Percentiles rank a stretch among this genome's conserved stretches.
These are phyloP conservation scores for Panus rudis DNA, from an alignment of 768 basidiomycete genomes.

Conservation along the genomic window DNA sequence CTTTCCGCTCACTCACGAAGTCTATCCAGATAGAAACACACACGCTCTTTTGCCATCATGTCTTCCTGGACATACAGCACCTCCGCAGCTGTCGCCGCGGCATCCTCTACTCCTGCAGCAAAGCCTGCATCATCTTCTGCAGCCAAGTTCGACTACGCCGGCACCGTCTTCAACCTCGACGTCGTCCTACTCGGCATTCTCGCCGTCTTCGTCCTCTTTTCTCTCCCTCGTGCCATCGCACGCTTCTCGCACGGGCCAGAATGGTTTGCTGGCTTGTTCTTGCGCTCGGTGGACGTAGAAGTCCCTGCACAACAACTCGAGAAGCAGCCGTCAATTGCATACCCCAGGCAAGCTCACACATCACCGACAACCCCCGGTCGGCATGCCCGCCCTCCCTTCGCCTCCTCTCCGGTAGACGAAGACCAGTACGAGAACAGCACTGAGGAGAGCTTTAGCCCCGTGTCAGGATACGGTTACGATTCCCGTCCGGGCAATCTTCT, in stretches of 20 bases:
- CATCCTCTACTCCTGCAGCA: neutral
- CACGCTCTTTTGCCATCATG: too few relatives aligned
- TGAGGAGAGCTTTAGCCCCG: neutral
- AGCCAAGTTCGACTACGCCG: constrained; percentile 10
- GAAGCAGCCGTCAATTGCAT: neutral
- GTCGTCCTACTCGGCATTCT: constrained; percentile 15
- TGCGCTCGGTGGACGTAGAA: constrained; percentile 8
- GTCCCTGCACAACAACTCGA: constrained; percentile 1
- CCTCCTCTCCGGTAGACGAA: neutral
- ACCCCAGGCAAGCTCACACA: neutral
- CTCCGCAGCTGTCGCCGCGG: neutral
- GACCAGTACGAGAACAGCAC: neutral
- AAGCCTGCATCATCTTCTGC: neutral
- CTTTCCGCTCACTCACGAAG: too few relatives aligned
- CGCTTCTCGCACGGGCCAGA: constrained; percentile 13
- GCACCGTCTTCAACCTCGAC: constrained; percentile 17
- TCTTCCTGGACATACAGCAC: too few relatives aligned
- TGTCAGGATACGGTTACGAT: constrained; percentile 2
- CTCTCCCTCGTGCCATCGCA: constrained; percentile 17
- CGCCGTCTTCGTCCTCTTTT: constrained; percentile 16
- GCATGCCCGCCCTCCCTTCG: neutral
- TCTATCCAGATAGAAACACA: too few relatives aligned
- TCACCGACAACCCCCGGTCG: neutral
- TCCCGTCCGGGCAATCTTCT: constrained; percentile 3
- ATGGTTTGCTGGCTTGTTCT: constrained; percentile 12